Percentiles rank a stretch among this genome's conserved stretches.
Evolutionary conservation across 2,329 filamentous ascomycete genomes (phyloP).

Genomic region (Balansia obtecta): DNA sequence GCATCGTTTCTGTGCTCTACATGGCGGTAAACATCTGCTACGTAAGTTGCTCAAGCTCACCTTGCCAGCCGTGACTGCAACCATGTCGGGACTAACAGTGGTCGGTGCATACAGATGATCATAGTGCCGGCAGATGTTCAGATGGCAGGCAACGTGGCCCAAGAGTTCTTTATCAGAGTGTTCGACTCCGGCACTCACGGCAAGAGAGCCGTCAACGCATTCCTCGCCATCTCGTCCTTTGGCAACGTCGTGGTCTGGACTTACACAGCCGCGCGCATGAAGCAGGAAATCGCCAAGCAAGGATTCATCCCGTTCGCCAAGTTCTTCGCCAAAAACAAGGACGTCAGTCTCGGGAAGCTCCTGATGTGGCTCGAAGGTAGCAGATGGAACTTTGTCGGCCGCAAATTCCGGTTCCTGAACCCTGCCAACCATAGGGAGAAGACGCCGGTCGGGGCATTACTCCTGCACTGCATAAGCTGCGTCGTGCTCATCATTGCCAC

Average conservation of each 20-base stretch:
- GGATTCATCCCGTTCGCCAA: constrained; percentile 38
- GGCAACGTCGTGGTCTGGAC: constrained; percentile 47
- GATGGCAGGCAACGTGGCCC: constrained; percentile 14
- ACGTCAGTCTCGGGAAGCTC: constrained; percentile 21
- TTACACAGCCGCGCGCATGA: constrained; percentile 41
- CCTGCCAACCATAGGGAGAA: constrained; percentile 23
- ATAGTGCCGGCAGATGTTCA: constrained; percentile 16
- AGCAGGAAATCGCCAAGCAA: constrained; percentile 49
- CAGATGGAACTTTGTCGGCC: not conserved
- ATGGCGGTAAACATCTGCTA: constrained; percentile 26
- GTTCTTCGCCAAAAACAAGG: constrained; percentile 31
- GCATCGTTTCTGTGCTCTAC: constrained; percentile 20
- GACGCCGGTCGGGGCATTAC: constrained; percentile 23
- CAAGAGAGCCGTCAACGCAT: constrained; percentile 29
- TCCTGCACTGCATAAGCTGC: constrained; percentile 22
- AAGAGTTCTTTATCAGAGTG: constrained; percentile 20
- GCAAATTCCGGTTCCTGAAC: constrained; percentile 19
- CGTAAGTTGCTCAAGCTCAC: constrained; percentile 11
- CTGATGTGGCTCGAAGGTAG: constrained; percentile 16
- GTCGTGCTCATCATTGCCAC: constrained; percentile 23
- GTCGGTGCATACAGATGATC: constrained; percentile 27
- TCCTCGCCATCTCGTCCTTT: constrained; percentile 40
- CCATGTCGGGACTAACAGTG: not conserved
- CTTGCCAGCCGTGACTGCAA: not conserved
- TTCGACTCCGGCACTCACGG: constrained; percentile 8